phyloP scores from a whole-genome alignment of 2,329 filamentous ascomycete genomes.

The Apiospora malaysiana region DNA sequence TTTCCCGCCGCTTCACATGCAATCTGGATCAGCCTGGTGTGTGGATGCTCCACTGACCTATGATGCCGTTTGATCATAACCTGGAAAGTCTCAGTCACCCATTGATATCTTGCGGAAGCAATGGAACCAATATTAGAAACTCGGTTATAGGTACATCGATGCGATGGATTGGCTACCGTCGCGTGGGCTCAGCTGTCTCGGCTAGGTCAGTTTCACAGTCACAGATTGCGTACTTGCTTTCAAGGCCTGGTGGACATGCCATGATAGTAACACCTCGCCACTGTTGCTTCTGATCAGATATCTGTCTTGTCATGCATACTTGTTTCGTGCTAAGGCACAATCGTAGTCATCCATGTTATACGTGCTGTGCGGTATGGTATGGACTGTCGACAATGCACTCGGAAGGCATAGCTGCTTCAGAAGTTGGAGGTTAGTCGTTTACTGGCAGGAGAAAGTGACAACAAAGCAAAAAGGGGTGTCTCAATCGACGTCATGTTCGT shows the following conservation, averaged over 20 bases:
- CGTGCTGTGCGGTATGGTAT: neutral
- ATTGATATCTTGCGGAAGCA: too few species aligned
- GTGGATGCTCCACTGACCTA: too few species aligned
- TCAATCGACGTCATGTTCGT: neutral
- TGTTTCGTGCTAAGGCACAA: neutral
- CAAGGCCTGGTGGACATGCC: neutral
- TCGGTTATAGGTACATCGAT: neutral
- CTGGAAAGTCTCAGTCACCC: too few species aligned
- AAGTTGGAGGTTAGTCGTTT: neutral
- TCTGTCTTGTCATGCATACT: neutral
- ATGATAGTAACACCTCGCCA: neutral
- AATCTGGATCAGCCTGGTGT: too few species aligned
- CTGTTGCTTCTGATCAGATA: neutral
- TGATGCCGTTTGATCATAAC: too few species aligned
- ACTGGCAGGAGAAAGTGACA: neutral
- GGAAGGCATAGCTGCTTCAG: conserved; percentile 6
- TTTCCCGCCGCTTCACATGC: too few species aligned
- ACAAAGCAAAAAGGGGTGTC: neutral
- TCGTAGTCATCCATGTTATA: neutral
- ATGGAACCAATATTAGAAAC: neutral
- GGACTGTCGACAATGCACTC: neutral
- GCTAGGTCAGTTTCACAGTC: neutral
- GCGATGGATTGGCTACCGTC: neutral
- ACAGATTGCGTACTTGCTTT: too few species aligned
- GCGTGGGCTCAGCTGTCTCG: neutral